Evolutionary conservation across 2,329 filamentous ascomycete species (phyloP).

Genomic region (Penicillium sp.): DNA sequence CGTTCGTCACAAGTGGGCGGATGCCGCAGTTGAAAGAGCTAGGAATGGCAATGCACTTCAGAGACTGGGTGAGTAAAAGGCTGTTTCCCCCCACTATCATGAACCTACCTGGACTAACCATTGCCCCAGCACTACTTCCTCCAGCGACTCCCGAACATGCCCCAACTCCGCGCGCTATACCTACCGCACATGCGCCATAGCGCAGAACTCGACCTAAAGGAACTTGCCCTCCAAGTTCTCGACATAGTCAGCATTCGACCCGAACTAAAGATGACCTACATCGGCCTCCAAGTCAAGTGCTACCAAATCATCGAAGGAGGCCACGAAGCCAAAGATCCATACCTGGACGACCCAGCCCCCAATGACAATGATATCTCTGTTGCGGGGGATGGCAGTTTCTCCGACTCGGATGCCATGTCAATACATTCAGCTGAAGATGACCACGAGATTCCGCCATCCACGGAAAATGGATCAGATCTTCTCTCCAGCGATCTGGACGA

Average conservation of each 20-base stretch:
- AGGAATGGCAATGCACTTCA: constrained; percentile 72
- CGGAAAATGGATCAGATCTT: constrained; percentile 19
- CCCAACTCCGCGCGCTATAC: constrained; percentile 72
- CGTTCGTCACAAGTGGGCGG: constrained; percentile 75
- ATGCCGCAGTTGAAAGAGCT: constrained; percentile 75
- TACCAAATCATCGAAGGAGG: constrained; percentile 75
- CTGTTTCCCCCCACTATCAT: background rate
- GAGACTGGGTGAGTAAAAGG: constrained; percentile 70
- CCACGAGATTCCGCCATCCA: background rate
- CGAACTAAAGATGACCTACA: constrained; percentile 76
- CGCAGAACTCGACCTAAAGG: constrained; percentile 65
- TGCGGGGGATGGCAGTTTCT: constrained; percentile 46
- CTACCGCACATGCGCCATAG: constrained; percentile 70
- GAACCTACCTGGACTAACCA: constrained; percentile 19
- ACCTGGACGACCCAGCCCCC: constrained; percentile 36
- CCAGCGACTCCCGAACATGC: constrained; percentile 71
- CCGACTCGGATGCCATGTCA: constrained; percentile 47
- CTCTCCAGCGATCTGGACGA: constrained; percentile 27
- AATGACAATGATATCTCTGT: constrained; percentile 54
- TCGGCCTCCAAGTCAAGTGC: constrained; percentile 76
- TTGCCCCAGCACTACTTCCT: constrained; percentile 72
- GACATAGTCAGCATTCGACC: constrained; percentile 77
- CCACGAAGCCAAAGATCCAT: constrained; percentile 41
- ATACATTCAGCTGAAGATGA: constrained; percentile 20
- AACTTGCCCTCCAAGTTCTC: constrained; percentile 75